phyloP scores from a whole-genome alignment of 306 rosid genomes.

The Psophocarpus tetragonolobus region DNA sequence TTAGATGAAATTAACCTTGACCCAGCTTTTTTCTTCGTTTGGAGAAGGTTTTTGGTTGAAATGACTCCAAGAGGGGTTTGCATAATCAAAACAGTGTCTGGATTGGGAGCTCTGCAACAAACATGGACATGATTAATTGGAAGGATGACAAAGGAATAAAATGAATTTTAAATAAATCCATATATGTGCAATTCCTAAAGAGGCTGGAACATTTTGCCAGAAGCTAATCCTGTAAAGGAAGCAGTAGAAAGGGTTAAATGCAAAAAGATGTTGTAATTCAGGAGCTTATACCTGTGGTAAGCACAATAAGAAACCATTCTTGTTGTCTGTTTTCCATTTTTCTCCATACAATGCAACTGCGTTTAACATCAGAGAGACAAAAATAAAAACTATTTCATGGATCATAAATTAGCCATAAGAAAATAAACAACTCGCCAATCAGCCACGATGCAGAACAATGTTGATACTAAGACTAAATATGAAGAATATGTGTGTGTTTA shows the following conservation, averaged over 20 bases:
- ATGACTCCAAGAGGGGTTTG: slow-evolving; percentile 76
- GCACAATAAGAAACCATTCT: slow-evolving; percentile 88
- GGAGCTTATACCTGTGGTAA: slow-evolving; percentile 71
- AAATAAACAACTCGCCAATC: slow-evolving; percentile 7
- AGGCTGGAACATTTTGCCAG: background rate
- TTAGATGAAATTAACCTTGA: slow-evolving; percentile 80
- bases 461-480: background rate
- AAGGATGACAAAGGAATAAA: background rate
- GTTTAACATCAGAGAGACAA: slow-evolving; percentile 33
- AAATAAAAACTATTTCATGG: slow-evolving; percentile 11
- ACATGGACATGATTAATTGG: slow-evolving; percentile 35
- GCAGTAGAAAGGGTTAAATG: slow-evolving; percentile 10
- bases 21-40: slow-evolving; percentile 70
- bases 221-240: background rate
- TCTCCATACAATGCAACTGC: slow-evolving; percentile 83
- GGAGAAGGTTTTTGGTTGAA: slow-evolving; percentile 76
- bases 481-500: background rate
- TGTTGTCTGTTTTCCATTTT: slow-evolving; percentile 76
- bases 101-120: slow-evolving; percentile 85
- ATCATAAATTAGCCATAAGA: slow-evolving; percentile 22
- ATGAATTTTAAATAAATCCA: slow-evolving; percentile 23
- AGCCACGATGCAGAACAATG: slow-evolving; percentile 14
- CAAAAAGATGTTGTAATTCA: slow-evolving; percentile 16
- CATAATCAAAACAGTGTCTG: slow-evolving; percentile 76
- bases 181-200: background rate